Conservation (phyloP, 2,329 filamentous ascomycete species). For the Neofusicoccum sp. region DNA sequence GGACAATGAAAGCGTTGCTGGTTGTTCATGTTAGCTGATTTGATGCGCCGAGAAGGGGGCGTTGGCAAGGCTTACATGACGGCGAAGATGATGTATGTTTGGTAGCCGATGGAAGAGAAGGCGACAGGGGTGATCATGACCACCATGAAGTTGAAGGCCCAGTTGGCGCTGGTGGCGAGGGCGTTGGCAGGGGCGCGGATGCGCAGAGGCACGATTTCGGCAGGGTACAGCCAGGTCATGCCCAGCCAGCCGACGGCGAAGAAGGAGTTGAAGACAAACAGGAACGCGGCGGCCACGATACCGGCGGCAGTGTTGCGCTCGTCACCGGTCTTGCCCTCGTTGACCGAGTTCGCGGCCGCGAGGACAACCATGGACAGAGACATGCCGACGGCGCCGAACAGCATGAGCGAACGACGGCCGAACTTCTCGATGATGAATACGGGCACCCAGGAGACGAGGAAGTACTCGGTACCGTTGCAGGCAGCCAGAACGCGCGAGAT, state of each 20-base stretch:
- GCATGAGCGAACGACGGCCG: conserved; percentile 38
- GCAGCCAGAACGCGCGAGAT: conserved; percentile 39
- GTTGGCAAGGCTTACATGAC: conserved; percentile 40
- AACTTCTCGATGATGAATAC: conserved; percentile 42
- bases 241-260: conserved; percentile 80
- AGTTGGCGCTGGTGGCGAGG: conserved; percentile 86
- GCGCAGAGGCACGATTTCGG: conserved; percentile 84
- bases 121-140: conserved; percentile 65
- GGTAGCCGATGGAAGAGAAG: conserved; percentile 55
- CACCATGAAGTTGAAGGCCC: conserved; percentile 54
- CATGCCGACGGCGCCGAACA: conserved; percentile 38
- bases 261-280: conserved; percentile 89
- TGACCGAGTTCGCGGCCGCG: conserved; percentile 32
- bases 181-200: conserved; percentile 86
- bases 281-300: conserved; percentile 65
- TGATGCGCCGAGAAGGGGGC: neutral
- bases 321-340: conserved; percentile 17
- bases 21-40: neutral
- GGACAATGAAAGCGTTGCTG: conserved; percentile 54
- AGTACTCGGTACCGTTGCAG: conserved; percentile 43
- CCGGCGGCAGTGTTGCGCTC: conserved; percentile 15
- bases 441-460: conserved; percentile 42
- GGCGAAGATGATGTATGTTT: conserved; percentile 58
- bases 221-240: conserved; percentile 60
- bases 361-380: conserved; percentile 36